Percentiles rank a stretch among this genome's conserved stretches.
Conservation (phyloP, 768 basidiomycete species). For the Pleurotus salmoneostramineus region DNA sequence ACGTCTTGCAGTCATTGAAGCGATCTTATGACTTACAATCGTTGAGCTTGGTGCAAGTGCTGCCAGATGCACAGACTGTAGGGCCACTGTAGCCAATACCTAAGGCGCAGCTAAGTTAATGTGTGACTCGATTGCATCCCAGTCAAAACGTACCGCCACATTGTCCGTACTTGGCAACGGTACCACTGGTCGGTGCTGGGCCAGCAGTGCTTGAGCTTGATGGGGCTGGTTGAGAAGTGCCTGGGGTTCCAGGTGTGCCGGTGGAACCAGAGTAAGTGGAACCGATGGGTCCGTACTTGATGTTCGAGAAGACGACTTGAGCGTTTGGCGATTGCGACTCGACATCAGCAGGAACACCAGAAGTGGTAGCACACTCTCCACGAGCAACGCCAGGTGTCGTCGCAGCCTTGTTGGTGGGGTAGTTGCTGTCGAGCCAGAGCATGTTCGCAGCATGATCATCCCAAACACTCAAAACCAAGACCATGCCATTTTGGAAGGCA, state of each 20-base stretch:
- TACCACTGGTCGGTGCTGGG: background rate
- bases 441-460: conserved; percentile 36
- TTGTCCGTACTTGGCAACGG: background rate
- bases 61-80: background rate
- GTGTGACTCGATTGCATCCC: no score
- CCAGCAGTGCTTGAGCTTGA: background rate
- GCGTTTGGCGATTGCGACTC: conserved; percentile 25
- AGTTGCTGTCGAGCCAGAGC: conserved; percentile 38
- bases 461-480: conserved; percentile 33
- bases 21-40: background rate
- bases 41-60: conserved; percentile 5
- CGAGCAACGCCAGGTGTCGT: conserved; percentile 28
- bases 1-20: background rate
- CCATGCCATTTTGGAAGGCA: conserved; percentile 29
- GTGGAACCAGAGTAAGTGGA: conserved; percentile 4
- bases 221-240: conserved; percentile 4
- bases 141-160: background rate
- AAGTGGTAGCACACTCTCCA: conserved; percentile 33
- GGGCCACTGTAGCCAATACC: conserved; percentile 5
- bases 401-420: conserved; percentile 20
- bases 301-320: conserved; percentile 36
- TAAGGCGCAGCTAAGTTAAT: background rate
- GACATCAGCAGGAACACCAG: conserved; percentile 31
- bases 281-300: conserved; percentile 35
- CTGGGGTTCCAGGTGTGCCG: background rate